A percentile compares a stretch with the other conserved stretches of the same genome.
phyloP scores from a whole-genome alignment of 208 protist genomes.

The Novymonas esmeraldas region DNA sequence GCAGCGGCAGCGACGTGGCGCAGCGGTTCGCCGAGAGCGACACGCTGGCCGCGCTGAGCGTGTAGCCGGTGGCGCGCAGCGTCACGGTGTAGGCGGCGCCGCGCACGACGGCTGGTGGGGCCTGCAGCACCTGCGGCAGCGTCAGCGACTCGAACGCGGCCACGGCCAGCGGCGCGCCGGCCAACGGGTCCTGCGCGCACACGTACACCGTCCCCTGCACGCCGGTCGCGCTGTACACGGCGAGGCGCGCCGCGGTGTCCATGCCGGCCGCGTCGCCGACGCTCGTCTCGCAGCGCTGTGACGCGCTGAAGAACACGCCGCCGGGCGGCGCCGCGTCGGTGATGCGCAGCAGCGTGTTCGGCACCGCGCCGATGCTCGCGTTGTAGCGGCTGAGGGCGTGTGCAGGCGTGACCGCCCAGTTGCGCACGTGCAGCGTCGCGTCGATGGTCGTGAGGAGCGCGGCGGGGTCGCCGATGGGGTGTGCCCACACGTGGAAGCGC shows the following conservation, averaged over 20 bases:
- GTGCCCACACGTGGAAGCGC: constrained; percentile 54
- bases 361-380: constrained; percentile 11
- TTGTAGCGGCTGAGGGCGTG: constrained; percentile 36
- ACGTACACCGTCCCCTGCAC: constrained; percentile 49
- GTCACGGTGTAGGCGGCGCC: constrained; percentile 42
- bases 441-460: constrained; percentile 39
- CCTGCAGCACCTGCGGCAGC: constrained; percentile 30
- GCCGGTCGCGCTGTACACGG: constrained; percentile 28
- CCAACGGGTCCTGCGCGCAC: constrained; percentile 30
- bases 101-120: constrained; percentile 41
- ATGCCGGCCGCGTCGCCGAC: constrained; percentile 33
- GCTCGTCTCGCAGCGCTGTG: constrained; percentile 23
- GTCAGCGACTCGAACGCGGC: constrained; percentile 45
- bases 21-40: constrained; percentile 11
- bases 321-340: constrained; percentile 34
- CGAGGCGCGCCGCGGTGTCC: constrained; percentile 19
- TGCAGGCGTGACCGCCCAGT: constrained; percentile 31
- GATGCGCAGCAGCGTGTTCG: constrained; percentile 29
- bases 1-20: constrained; percentile 3
- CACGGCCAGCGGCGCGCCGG: constrained; percentile 25
- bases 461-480: constrained; percentile 18
- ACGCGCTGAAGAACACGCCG: constrained; percentile 46
- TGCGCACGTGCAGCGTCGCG: constrained; percentile 41
- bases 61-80: neutral
- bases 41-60: neutral